Base-by-base conservation (phyloP, 2,329 filamentous ascomycete species). In the Fusarium annulatum region DNA sequence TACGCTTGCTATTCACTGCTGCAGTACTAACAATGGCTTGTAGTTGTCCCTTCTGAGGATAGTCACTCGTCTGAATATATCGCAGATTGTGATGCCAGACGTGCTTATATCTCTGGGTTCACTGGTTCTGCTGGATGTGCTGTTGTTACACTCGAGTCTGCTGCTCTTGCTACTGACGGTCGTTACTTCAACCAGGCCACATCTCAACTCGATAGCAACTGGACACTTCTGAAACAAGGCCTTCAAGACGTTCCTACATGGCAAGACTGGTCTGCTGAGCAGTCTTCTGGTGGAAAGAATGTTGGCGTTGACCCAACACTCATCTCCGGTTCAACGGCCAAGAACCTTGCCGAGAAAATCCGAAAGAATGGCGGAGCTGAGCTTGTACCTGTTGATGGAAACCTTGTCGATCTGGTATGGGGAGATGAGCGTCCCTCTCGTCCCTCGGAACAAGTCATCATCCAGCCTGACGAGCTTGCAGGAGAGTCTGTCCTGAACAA, bases 21-120 rank as follows among this genome's bases (percentile, higher is more conserved):
- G n/a, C 55, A 43, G 53, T 14, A 38, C 71, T 73, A 36, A 74
- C 61, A 33, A 28, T 18, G 76, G 53, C 49, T 26, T 62, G 51
- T 81, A 98, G 96, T 99, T 80, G 90, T 98, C 11, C 96, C 96
- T 2, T 98, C 96, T 39, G 96, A 98, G 88, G 96, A 99, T 82
- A 96, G 94, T 80, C 96, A 99, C 82, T 94, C 96, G 76, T 98
- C 96, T 76, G 96, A 99, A 85, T 99, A 99, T 83, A 98, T 98
- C 82, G 96, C 96, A 57, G 91, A 92, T n/a, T 97, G 94, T 81
- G 96, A 99, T 85, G 95, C 89, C 69, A 91, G 96, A 76, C 92
- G 96, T 86, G 94, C 92, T 80, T 98, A 92, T 80, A 97, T 99
- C 77, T 95, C 91, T 69, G 96, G 96, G 33, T 99, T 99, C 83